Conservation (phyloP, 2,329 filamentous ascomycete species). For the Ophiocordyceps camponoti-floridani region DNA sequence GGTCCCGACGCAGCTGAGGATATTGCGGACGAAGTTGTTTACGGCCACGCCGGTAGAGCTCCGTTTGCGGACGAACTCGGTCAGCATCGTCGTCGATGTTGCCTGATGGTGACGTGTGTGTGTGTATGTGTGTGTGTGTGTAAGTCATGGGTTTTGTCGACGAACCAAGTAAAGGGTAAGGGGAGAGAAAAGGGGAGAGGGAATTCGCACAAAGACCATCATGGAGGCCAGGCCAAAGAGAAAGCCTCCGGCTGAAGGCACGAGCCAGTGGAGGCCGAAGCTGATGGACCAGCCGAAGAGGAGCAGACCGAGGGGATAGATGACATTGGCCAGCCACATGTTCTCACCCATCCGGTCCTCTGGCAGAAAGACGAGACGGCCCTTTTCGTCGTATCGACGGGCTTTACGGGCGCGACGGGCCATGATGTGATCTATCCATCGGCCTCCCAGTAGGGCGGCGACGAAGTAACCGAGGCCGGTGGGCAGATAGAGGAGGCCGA, state of each 20-base stretch:
- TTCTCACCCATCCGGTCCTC: slow-evolving; percentile 76
- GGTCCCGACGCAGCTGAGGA: slow-evolving; percentile 54
- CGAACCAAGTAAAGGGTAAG: not conserved
- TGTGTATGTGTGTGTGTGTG: not conserved
- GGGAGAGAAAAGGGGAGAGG: not conserved
- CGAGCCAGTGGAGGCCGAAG: slow-evolving; percentile 46
- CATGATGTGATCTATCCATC: slow-evolving; percentile 73
- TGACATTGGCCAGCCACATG: slow-evolving; percentile 52
- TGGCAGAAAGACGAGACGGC: slow-evolving; percentile 48
- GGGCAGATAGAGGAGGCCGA: slow-evolving; percentile 65
- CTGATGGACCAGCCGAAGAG: slow-evolving; percentile 63
- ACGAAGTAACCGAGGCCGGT: slow-evolving; percentile 55
- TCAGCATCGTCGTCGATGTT: slow-evolving; percentile 63
- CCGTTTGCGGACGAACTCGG: slow-evolving; percentile 60
- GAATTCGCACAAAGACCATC: slow-evolving; percentile 48
- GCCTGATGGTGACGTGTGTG: slow-evolving; percentile 12
- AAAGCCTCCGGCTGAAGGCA: slow-evolving; percentile 46
- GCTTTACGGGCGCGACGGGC: slow-evolving; percentile 53
- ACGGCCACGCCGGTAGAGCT: slow-evolving; percentile 59
- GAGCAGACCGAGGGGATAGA: slow-evolving; percentile 54
- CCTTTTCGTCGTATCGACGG: slow-evolving; percentile 47
- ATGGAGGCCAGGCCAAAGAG: slow-evolving; percentile 63
- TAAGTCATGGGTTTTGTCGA: not conserved
- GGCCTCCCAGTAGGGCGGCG: slow-evolving; percentile 50
- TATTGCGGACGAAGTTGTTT: slow-evolving; percentile 69